Percentiles rank a stretch among this genome's conserved stretches.
Evolutionary conservation across 2,329 filamentous ascomycete genomes (phyloP).

Genomic region (Diaporthe aspalathi): DNA sequence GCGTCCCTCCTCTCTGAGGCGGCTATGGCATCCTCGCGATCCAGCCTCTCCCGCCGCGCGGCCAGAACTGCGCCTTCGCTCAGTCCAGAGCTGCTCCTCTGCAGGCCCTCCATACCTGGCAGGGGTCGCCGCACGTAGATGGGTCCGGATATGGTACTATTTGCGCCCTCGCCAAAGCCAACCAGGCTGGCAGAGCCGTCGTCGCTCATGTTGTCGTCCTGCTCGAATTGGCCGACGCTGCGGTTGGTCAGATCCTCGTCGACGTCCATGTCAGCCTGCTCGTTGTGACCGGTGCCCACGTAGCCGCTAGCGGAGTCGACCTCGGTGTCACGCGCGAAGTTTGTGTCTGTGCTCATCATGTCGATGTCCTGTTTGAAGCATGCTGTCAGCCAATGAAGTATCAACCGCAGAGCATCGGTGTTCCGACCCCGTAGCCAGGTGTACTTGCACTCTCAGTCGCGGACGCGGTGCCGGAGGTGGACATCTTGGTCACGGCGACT

Average conservation of each 20-base stretch:
- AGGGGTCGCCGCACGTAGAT: conserved; percentile 69
- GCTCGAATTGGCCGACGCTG: conserved; percentile 63
- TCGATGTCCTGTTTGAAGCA: conserved; percentile 64
- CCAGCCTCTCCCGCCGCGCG: conserved; percentile 48
- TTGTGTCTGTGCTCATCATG: conserved; percentile 76
- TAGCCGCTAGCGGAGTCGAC: conserved; percentile 66
- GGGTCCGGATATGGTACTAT: conserved; percentile 84
- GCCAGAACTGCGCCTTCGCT: conserved; percentile 56
- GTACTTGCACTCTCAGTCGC: conserved; percentile 81
- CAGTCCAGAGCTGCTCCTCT: conserved; percentile 64
- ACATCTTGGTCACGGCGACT: conserved; percentile 78
- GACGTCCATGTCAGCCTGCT: conserved; percentile 62
- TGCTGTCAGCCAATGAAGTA: neutral
- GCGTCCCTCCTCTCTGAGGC: conserved; percentile 68
- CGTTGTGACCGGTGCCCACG: conserved; percentile 53
- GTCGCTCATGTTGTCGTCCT: conserved; percentile 80
- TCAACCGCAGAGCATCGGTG: neutral
- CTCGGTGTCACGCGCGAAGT: conserved; percentile 61
- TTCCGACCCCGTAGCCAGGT: neutral
- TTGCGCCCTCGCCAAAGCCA: conserved; percentile 92
- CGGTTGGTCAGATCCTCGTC: conserved; percentile 60
- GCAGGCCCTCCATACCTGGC: conserved; percentile 55
- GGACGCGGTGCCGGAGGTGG: conserved; percentile 90
- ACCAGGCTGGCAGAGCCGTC: conserved; percentile 87
- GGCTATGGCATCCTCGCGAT: conserved; percentile 52